Base-by-base conservation (phyloP, 768 basidiomycete genomes). In the Amanita brunnescens region DNA sequence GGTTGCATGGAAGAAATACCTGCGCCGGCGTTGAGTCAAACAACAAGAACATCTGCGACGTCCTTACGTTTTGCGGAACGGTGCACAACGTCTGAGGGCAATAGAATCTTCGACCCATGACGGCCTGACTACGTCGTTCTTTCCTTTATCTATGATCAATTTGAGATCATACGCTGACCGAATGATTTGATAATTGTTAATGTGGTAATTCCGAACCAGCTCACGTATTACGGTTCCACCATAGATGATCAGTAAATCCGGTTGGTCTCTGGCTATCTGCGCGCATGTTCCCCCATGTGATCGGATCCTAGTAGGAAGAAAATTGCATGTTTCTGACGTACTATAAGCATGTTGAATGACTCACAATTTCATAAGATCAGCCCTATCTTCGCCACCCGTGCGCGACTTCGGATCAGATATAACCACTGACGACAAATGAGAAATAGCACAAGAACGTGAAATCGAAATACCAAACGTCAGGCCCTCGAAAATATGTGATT, bases 91-190 rank as follows among this genome's bases (percentile, higher is more conserved):
- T 9, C 74, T 76, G 24, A 70, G 68, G 5, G 74, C 70, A n/a
- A 94, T 73, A 20, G 85, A 93, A 60, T 92, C 88, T 33, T 73
- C 61, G 49, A 98, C 71, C 92, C 93, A 98, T 24, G 76, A 68
- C 0, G 94, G 90, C 50, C 77, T 82, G 53, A 95, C 68, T 45
- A 95, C 80, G 55, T 91, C 85, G 50, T 81, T 70, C 0, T 72
- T 70, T 3, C 75, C 83, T 58, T 87, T 89, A 51, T 84, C 74
- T 46, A 91, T 83, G 50, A 87, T 66, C 49, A 80, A 64, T 62
- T 79, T 83, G 57, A 90, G 70, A 57, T 87, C 81, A 58, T 83
- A 85, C 0, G 85, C 87, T 89, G 20, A 12, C 20, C 26, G 10
- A 23, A 18, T 33, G 14, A 24, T 48, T 35, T 41, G 6, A 33